Base-by-base conservation (phyloP, 495 filamentous ascomycete genomes). In the Alectoria sarmentosa region DNA sequence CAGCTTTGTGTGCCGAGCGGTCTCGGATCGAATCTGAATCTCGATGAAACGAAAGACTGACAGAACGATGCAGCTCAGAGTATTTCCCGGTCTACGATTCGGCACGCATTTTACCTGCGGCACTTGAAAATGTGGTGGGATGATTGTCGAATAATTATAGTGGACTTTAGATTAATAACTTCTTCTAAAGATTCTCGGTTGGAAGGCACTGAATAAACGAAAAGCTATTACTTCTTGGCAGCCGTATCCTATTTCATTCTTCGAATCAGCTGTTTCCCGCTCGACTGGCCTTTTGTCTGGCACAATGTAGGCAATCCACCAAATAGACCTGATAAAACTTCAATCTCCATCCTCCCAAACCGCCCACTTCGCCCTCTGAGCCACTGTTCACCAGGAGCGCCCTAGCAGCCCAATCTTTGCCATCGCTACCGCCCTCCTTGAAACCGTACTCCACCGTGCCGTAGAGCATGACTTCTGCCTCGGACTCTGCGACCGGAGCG, bases 241-340 rank as follows among this genome's bases (percentile, higher is more conserved):
- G 46, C 46, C 7, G n/a, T 26, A 49, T 28, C 23, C 46, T 49
- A 28, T 23, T 14, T 1, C n/a, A 26, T 4, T 15, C 46, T 28
- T 14, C 46, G 13, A 26, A 49, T 49, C 46, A 49, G 23, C 9
- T 9, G 14, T 49, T 23, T 13, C 46, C 10, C 46, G 26, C 46
- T 26, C 7, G 46, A 49, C n/a, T 15, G 15, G 1, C 15, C 9
- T 26, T 4, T 17, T 9, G 28, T 49, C 28, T 13, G 23, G 7
- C n/a, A 28, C 1, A 13, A 49, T 2, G 11, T 26, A 11, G 0
- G 4, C 15, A 17, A 65, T 41, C 54, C 7, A 85, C 84, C 74
- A 88, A 72, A 74, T 86, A 88, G 64, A 88, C 85, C 73, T 86
- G 84, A 77, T 88, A 88, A 68, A 83, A 84, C 64, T 72, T 75